These are phyloP conservation scores for Colletotrichum tabaci DNA, from an alignment of 2,329 filamentous ascomycete genomes.

Conservation along the genomic window DNA sequence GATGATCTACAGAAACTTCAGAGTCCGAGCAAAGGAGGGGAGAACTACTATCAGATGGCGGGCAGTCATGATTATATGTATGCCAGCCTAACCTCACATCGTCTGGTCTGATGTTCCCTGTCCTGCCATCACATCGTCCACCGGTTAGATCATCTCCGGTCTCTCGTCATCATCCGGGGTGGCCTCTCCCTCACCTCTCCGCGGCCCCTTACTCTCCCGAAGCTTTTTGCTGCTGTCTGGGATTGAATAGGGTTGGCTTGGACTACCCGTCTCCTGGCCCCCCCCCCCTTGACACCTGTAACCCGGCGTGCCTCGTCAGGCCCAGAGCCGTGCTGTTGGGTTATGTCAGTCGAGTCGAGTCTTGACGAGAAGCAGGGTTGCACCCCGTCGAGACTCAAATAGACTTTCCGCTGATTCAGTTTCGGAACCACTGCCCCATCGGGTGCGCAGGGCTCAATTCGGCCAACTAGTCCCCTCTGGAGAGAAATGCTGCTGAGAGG, in stretches of 20 bases:
- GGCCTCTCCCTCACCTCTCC: not conserved
- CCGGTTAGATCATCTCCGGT: not conserved
- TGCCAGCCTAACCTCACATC: constrained; percentile 2
- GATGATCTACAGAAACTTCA: constrained; percentile 24
- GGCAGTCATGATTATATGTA: constrained; percentile 30
- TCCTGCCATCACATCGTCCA: not conserved
- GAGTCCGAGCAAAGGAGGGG: not conserved
- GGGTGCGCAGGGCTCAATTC: constrained; percentile 6
- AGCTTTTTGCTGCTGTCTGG: constrained; percentile 38
- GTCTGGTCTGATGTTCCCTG: constrained; percentile 24
- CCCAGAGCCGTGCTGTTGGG: constrained; percentile 29
- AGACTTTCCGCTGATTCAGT: constrained; percentile 37
- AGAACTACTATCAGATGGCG: constrained; percentile 8
- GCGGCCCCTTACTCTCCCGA: constrained; percentile 34
- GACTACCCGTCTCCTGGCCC: constrained; percentile 27
- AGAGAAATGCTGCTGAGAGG: not conserved
- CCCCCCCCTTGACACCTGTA: constrained; percentile 30
- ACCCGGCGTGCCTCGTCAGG: constrained; percentile 27
- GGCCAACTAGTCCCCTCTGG: not conserved
- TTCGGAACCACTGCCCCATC: constrained; percentile 33
- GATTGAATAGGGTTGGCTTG: constrained; percentile 34
- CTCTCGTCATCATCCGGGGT: not conserved
- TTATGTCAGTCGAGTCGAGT: not conserved
- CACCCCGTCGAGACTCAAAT: constrained; percentile 19
- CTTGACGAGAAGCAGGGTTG: constrained; percentile 20